phyloP scores from a whole-genome alignment of 208 protist species.

The Novymonas esmeraldas region DNA sequence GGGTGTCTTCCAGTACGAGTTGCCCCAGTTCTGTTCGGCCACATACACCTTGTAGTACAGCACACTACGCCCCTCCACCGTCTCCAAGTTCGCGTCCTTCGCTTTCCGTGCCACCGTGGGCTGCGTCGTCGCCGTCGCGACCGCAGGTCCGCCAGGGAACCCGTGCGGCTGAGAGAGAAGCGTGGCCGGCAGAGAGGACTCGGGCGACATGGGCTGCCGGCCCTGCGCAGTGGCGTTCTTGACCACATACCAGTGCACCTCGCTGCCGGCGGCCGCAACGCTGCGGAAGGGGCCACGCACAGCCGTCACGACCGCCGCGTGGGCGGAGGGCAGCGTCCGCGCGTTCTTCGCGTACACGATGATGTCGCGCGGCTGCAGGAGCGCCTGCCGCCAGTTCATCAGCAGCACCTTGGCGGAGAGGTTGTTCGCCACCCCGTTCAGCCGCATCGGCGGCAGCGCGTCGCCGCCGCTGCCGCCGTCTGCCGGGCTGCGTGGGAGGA shows the following conservation, averaged over 20 bases:
- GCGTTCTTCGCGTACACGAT: constrained; percentile 43
- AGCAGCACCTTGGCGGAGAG: constrained; percentile 25
- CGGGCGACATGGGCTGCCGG: constrained; percentile 17
- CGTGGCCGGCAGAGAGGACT: constrained; percentile 4
- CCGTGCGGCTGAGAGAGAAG: constrained; percentile 1
- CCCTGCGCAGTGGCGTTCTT: constrained; percentile 16
- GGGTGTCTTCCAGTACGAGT: constrained; percentile 40
- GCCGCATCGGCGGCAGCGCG: constrained; percentile 1
- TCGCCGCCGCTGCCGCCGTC: not conserved
- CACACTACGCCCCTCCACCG: not conserved
- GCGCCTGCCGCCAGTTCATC: constrained; percentile 25
- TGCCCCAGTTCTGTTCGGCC: constrained; percentile 77
- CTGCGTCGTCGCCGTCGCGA: not conserved
- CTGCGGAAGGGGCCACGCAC: constrained; percentile 44
- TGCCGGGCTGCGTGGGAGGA: constrained; percentile 3
- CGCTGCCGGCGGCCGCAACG: constrained; percentile 24
- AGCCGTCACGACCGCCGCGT: constrained; percentile 68
- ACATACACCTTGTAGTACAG: constrained; percentile 54
- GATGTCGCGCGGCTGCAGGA: constrained; percentile 35
- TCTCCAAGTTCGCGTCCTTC: not conserved
- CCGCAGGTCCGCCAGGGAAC: not conserved
- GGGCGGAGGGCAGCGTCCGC: constrained; percentile 40
- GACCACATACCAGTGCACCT: constrained; percentile 27
- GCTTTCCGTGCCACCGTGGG: too few species aligned
- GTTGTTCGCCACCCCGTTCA: constrained; percentile 33